Evolutionary conservation across 805 yeast genomes (phyloP), one percentile per base, ranked within the genome.

Genomic region (Kockiozyma suomiensis): DNA sequence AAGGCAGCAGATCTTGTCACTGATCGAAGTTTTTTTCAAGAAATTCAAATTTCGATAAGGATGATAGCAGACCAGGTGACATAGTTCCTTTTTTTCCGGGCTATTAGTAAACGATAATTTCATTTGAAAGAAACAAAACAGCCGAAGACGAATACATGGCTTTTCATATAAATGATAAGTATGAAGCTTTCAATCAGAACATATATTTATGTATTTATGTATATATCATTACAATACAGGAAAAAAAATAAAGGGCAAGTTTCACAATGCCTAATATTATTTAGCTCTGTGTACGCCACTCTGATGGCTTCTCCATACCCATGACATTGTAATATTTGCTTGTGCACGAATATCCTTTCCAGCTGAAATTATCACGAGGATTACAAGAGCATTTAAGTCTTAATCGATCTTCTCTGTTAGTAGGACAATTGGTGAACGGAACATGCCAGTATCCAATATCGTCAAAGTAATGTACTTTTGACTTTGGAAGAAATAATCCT

Each of bases 331-430:
- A 75, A 68, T 69, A 76, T 40, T 69, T 59, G 40, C 72, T 67
- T 0, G 78, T 74, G 66, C 79, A 76, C 17, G 75, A 71, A 70
- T 76, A 76, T 49, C 77, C 78, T 57, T 68, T 67, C 74, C 74
- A 75, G 50, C 75, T 69, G 67, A 76, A 76, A 63, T 73, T 76
- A 35, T 70, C 69, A 2, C 42, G 46, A 3, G 76, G 76, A 54
- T 69, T 49, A 43, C 77, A 92, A 49, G 82, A 81, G 79, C 97
- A 92, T 61, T 80, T 82, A 68, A 82, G 80, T 45, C 78, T 75
- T 48, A 72, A 59, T 73, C 92, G 83, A n/a, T 82, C 78, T 62
- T 61, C 75, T 40, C 65, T 66, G 64, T 75, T 77, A 41, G 81
- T 76, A 3, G 86, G 86, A 74, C 88, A 84, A 74, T 80, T 82